A percentile compares a stretch with the other conserved stretches of the same genome.
Conservation (phyloP, 2,329 filamentous ascomycete species). For the Penicillium sp. region DNA sequence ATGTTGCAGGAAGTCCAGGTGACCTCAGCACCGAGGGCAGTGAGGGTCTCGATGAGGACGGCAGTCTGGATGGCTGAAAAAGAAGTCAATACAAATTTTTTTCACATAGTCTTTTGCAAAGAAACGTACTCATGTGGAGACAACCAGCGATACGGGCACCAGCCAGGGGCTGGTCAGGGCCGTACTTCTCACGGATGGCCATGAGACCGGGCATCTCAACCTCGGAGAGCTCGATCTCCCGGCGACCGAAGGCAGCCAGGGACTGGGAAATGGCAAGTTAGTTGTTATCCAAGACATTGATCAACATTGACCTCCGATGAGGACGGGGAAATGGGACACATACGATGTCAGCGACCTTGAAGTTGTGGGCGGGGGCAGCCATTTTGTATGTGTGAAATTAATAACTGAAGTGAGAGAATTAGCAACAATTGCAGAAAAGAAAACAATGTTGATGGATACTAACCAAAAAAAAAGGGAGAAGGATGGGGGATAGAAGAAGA, state of each 20-base stretch:
- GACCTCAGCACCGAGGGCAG: conserved; percentile 91
- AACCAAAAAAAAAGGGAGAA: conserved; percentile 15
- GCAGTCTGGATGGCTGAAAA: conserved; percentile 87
- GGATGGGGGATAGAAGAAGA: conserved; percentile 14
- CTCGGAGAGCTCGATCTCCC: conserved; percentile 98
- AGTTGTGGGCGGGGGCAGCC: conserved; percentile 81
- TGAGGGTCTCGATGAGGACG: conserved; percentile 97
- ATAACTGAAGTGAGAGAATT: conserved; percentile 7
- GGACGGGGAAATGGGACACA: conserved; percentile 24
- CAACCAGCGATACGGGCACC: conserved; percentile 96
- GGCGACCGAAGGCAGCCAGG: conserved; percentile 96
- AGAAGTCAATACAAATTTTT: conserved; percentile 7
- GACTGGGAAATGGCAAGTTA: conserved; percentile 47
- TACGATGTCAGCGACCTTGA: conserved; percentile 96
- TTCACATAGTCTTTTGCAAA: background rate
- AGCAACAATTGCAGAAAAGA: conserved; percentile 11
- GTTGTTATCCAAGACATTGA: background rate
- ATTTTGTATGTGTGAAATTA: conserved; percentile 45
- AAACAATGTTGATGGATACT: conserved; percentile 2
- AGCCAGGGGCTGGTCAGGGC: conserved; percentile 85
- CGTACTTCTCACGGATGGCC: conserved; percentile 90
- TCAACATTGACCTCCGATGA: background rate
- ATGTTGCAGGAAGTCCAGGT: conserved; percentile 99
- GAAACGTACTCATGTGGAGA: conserved; percentile 83
- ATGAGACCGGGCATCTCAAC: conserved; percentile 97